Base-by-base conservation (phyloP, 1,284 basidiomycete genomes). In the Kalmanozyma brasiliensis region DNA sequence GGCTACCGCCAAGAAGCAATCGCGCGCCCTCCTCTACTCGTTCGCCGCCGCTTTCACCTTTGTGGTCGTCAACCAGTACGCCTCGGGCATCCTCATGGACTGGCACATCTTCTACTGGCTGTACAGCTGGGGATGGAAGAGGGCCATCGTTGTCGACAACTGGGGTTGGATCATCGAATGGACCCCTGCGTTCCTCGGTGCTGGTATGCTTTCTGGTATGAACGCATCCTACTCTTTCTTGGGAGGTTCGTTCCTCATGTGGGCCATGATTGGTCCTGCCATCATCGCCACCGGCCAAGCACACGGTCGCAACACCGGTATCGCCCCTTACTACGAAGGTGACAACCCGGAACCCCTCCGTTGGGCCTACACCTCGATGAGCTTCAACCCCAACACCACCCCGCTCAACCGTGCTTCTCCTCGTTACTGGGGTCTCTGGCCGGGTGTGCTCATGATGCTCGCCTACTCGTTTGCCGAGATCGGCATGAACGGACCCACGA, bases 351-450 rank as follows among this genome's bases (percentile, higher is more conserved):
- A 70, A 46, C 67, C 67, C 11, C 58, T 65, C 3, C 61, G 67
- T 29, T 70, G 67, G 61, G 26, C 22, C 8, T 76, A 66, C 59
- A 46, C 49, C 11, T 62, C 56, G 19, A 73, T 73, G 59, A 56
- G 30, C 46, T 73, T 69, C 59, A 37, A 74, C 60, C 69, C 73
- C 19, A 42, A 46, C 51, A 71, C 20, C 37, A 33, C 38, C 52
- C 59, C 63, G 35, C 71, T 73, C 47, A 74, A 75, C 56, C 68
- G 53, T 37, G 87, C 88, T 2, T 88, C 87, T 2, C 88, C 88
- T 13, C 85, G 88, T 32, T 89, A 89, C 83, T 89, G 88, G 88
- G 83, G 89, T 29, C 83, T 90, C 35, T 90, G 88, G 88, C 88
- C 88, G 33, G 89, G 88, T 73, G 87, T 89, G 20, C 64, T 83